Evolutionary conservation across 495 filamentous ascomycete genomes (phyloP).

Genomic region (Staphylotrichum longicolle): DNA sequence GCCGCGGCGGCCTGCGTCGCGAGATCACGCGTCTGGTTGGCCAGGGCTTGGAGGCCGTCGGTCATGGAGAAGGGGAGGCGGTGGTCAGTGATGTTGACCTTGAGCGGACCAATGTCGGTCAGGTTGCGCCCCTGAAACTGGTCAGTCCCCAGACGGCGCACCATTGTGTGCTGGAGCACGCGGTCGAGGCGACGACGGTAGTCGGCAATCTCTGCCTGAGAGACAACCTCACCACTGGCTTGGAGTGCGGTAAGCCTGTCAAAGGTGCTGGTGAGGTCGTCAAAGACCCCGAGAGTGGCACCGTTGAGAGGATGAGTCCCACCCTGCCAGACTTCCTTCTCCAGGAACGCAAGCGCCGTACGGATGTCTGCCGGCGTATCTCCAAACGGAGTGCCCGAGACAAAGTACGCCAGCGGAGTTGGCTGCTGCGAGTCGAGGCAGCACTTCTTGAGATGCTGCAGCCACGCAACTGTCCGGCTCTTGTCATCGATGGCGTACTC

Average conservation of each 20-base stretch:
- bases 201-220: constrained; percentile 9
- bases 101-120: constrained; percentile 26
- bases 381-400: constrained; percentile 31
- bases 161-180: constrained; percentile 27
- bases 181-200: constrained; percentile 21
- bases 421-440: constrained; percentile 3
- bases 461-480: constrained; percentile 20
- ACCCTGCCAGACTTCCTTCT: constrained; percentile 13
- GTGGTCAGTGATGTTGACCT: constrained; percentile 31
- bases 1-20: not conserved
- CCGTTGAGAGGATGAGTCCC: constrained; percentile 10
- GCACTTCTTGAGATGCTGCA: constrained; percentile 23
- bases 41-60: constrained; percentile 7
- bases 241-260: constrained; percentile 10
- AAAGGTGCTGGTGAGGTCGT: constrained; percentile 18
- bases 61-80: constrained; percentile 5
- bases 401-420: constrained; percentile 26
- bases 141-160: constrained; percentile 30
- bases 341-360: constrained; percentile 17
- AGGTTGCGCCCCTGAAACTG: constrained; percentile 24
- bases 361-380: constrained; percentile 24
- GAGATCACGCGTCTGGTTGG: constrained; percentile 3
- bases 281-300: constrained; percentile 14
- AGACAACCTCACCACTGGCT: constrained; percentile 7
- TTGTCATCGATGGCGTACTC: constrained; percentile 20